These are phyloP conservation scores for Rhodocollybia butyracea DNA, from an alignment of 768 basidiomycete species.

Conservation along the genomic window DNA sequence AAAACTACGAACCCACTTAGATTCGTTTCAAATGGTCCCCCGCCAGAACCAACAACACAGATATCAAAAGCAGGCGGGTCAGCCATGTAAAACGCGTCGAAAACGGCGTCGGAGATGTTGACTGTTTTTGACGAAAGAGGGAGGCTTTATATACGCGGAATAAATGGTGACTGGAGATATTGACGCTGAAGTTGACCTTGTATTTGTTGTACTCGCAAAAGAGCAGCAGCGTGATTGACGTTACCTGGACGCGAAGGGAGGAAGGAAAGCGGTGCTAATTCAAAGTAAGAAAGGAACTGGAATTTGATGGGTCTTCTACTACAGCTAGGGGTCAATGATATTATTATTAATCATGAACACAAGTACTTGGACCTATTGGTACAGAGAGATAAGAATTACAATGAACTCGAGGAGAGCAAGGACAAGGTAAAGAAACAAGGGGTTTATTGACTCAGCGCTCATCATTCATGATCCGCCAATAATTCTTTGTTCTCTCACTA, in stretches of 20 bases:
- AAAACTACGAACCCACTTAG: constrained; percentile 90
- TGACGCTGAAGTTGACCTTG: background rate
- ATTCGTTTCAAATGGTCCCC: constrained; percentile 89
- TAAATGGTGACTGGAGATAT: too few species aligned
- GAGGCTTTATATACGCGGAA: background rate
- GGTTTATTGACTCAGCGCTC: background rate
- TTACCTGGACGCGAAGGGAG: background rate
- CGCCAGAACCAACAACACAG: constrained; percentile 23
- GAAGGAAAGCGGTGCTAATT: constrained; percentile 2
- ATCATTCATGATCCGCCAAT: too few species aligned
- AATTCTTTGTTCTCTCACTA: too few species aligned
- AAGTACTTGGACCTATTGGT: too few species aligned
- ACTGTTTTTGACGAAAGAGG: background rate
- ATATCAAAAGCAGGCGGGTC: constrained; percentile 3
- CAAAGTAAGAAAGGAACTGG: background rate
- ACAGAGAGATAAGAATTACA: too few species aligned
- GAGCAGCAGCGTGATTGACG: constrained; percentile 1
- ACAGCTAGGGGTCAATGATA: too few species aligned
- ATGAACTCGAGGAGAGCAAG: too few species aligned
- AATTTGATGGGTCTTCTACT: too few species aligned
- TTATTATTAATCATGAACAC: too few species aligned
- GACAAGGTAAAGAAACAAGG: background rate
- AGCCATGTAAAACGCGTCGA: constrained; percentile 6
- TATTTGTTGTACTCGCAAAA: background rate
- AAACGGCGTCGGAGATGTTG: background rate